phyloP scores from a whole-genome alignment of 305 asterid species.

The Fraxinus floribunda region DNA sequence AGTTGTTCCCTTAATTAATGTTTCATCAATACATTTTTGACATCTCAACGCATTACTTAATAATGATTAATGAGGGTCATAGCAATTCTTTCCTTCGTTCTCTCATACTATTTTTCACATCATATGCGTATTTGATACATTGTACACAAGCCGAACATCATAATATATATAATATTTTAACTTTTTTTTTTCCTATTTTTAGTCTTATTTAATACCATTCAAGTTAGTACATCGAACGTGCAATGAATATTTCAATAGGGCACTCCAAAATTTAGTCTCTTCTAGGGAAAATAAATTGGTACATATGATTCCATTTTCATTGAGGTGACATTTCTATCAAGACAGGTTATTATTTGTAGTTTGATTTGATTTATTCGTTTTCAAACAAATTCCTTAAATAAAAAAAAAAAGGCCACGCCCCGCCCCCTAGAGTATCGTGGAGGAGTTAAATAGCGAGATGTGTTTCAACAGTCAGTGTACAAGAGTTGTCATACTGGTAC shows the following conservation, averaged over 20 bases:
- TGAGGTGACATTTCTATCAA: not conserved
- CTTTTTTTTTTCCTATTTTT: too few relatives aligned
- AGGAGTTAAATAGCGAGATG: too few relatives aligned
- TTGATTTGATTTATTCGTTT: not conserved
- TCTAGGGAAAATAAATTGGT: not conserved
- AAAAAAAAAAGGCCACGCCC: too few relatives aligned
- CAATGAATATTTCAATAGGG: not conserved
- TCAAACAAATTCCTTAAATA: too few relatives aligned
- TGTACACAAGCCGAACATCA: not conserved
- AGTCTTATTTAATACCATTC: too few relatives aligned
- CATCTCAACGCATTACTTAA: not conserved
- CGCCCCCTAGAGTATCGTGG: too few relatives aligned
- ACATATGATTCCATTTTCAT: not conserved
- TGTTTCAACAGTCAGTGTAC: too few relatives aligned
- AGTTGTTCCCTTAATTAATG: not conserved
- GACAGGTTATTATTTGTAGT: not conserved
- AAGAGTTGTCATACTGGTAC: too few relatives aligned
- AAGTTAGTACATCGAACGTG: too few relatives aligned
- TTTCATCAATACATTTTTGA: not conserved
- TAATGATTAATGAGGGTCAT: not conserved
- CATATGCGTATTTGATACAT: not conserved
- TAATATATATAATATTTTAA: too few relatives aligned
- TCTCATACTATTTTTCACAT: not conserved
- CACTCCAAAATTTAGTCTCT: not conserved
- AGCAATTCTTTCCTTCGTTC: not conserved